Percentiles rank a stretch among this genome's conserved stretches.
Evolutionary conservation across 2,329 filamentous ascomycete genomes (phyloP).

Genomic region (Aspergillus amoenus): DNA sequence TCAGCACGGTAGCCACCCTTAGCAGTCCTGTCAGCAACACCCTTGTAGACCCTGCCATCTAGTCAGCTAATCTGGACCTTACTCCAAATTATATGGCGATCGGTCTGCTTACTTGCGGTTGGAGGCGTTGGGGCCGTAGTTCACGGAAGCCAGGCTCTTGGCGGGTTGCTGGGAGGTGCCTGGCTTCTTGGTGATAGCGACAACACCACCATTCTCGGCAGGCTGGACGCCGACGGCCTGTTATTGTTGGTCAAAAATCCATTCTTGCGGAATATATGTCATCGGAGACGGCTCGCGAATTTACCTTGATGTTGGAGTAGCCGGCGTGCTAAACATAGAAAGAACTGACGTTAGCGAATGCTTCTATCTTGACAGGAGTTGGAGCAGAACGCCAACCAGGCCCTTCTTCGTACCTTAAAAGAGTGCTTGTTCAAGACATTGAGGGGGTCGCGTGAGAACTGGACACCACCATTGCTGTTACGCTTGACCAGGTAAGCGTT

Average conservation of each 20-base stretch:
- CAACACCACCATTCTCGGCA: slow-evolving; percentile 75
- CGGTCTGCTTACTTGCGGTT: slow-evolving; percentile 69
- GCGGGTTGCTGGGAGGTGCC: slow-evolving; percentile 71
- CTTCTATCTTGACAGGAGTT: neutral
- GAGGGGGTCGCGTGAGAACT: slow-evolving; percentile 91
- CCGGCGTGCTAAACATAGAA: slow-evolving; percentile 69
- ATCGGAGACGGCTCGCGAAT: slow-evolving; percentile 2
- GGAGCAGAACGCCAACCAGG: slow-evolving; percentile 11
- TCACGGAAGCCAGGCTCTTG: slow-evolving; percentile 62
- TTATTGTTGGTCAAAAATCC: slow-evolving; percentile 15
- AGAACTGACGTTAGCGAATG: slow-evolving; percentile 19
- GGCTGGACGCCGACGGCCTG: slow-evolving; percentile 80
- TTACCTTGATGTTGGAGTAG: slow-evolving; percentile 91
- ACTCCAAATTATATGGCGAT: neutral
- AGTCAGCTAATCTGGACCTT: slow-evolving; percentile 20
- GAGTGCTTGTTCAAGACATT: slow-evolving; percentile 91
- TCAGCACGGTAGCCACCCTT: slow-evolving; percentile 83
- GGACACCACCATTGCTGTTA: slow-evolving; percentile 72
- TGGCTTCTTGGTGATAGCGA: slow-evolving; percentile 81
- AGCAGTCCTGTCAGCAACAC: slow-evolving; percentile 77
- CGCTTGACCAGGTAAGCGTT: slow-evolving; percentile 94
- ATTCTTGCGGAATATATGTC: neutral
- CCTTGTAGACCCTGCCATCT: slow-evolving; percentile 74
- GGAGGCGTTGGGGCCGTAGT: slow-evolving; percentile 70
- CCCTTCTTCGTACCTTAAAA: slow-evolving; percentile 66